These are phyloP conservation scores for Mucor ambiguus DNA, from an alignment of 371 early-diverging fungal genomes.

Conservation along the genomic window DNA sequence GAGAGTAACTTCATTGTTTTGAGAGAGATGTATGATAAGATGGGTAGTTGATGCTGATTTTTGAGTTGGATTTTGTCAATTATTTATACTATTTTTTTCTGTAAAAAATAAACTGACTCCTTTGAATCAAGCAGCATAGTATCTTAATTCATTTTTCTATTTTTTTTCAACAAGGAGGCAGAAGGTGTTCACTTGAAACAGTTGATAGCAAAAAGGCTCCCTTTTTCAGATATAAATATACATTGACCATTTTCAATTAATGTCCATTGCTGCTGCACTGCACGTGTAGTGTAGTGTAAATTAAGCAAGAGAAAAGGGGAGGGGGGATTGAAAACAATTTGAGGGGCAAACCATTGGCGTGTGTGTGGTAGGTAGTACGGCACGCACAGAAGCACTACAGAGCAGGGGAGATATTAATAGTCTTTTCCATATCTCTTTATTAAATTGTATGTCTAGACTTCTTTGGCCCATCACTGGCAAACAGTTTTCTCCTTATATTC, in stretches of 20 bases:
- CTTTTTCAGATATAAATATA: neutral
- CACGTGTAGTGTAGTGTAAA: neutral
- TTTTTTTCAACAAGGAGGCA: neutral
- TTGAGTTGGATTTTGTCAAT: neutral
- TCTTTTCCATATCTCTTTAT: neutral
- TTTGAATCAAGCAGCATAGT: neutral
- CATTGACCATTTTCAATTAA: neutral
- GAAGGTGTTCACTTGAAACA: neutral
- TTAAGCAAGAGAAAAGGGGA: neutral
- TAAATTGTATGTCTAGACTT: slow-evolving; percentile 7
- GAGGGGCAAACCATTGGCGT: neutral
- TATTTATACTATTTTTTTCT: slow-evolving; percentile 5
- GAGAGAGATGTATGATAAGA: neutral
- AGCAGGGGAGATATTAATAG: slow-evolving; percentile 5
- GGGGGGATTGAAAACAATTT: neutral
- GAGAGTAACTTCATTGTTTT: slow-evolving; percentile 14
- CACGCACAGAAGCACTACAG: neutral
- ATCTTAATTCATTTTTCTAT: neutral
- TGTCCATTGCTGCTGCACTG: neutral
- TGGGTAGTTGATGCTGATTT: neutral
- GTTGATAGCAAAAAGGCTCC: neutral
- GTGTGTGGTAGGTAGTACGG: neutral
- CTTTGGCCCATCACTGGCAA: slow-evolving; percentile 15
- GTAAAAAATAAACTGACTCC: neutral
- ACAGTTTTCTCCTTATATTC: slow-evolving; percentile 20